Evolutionary conservation across 352 stramenopile species (phyloP).

Genomic region (Globisporangium echinulatum): DNA sequence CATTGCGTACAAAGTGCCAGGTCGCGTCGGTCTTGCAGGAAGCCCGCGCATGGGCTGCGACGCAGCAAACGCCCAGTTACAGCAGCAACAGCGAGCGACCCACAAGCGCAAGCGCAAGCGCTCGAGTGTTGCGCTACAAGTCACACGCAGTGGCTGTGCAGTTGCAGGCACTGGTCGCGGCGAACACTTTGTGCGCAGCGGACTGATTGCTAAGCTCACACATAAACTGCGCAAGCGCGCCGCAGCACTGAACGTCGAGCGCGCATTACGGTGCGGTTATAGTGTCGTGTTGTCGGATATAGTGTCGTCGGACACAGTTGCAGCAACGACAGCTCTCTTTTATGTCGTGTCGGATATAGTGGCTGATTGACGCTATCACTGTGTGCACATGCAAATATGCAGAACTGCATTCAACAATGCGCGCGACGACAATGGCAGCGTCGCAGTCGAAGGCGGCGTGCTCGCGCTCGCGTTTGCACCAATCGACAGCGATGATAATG

Average conservation of each 20-base stretch:
- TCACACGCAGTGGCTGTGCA: conserved; percentile 32
- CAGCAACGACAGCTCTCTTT: no score
- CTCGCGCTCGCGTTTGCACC: conserved; percentile 24
- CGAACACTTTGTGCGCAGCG: conserved; percentile 61
- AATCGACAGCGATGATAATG: not conserved
- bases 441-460: conserved; percentile 45
- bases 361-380: no score
- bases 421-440: conserved; percentile 25
- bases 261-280: conserved; percentile 14
- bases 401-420: conserved; percentile 26
- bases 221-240: conserved; percentile 16
- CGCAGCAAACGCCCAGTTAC: conserved; percentile 23
- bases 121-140: not conserved
- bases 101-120: conserved; percentile 10
- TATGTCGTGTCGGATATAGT: no score
- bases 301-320: no score
- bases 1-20: conserved; percentile 56
- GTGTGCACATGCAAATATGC: not conserved
- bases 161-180: conserved; percentile 53
- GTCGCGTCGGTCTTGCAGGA: conserved; percentile 54
- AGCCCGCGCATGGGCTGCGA: conserved; percentile 60
- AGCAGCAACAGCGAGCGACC: not conserved
- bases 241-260: conserved; percentile 17
- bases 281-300: not conserved
- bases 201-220: conserved; percentile 28